phyloP scores from a whole-genome alignment of 441 rosid species.

The Mallotus repandus region DNA sequence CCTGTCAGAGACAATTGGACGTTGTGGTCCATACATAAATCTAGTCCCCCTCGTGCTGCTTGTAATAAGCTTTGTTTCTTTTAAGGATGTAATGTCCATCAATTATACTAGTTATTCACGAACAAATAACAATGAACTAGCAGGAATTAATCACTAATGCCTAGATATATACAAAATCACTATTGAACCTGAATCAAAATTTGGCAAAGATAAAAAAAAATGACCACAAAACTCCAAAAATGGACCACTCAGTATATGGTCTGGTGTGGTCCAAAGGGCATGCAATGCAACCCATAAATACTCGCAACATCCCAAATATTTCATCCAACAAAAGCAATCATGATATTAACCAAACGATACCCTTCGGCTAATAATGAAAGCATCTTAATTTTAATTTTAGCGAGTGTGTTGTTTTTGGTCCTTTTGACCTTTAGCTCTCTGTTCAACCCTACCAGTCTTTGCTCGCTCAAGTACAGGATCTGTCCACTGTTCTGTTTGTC shows the following conservation, averaged over 20 bases:
- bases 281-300: conserved; percentile 1
- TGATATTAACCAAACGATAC: background rate
- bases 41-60: background rate
- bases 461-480: background rate
- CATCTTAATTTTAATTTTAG: background rate
- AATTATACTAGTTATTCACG: background rate
- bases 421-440: conserved; percentile 1
- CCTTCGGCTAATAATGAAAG: background rate
- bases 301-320: conserved; percentile 12
- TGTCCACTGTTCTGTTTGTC: too few species aligned
- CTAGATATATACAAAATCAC: too few species aligned
- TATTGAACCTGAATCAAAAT: background rate
- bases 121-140: background rate
- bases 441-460: too few species aligned
- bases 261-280: conserved; percentile 3
- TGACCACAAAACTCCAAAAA: conserved; percentile 1
- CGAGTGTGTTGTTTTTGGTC: background rate
- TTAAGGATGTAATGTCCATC: background rate
- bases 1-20: background rate
- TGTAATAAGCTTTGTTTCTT: background rate
- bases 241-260: background rate
- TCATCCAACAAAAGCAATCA: conserved; percentile 1
- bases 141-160: background rate
- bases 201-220: background rate
- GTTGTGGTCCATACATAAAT: background rate